Conservation (phyloP, 148 eudicot species). For the Rhododendron ferrugineum region DNA sequence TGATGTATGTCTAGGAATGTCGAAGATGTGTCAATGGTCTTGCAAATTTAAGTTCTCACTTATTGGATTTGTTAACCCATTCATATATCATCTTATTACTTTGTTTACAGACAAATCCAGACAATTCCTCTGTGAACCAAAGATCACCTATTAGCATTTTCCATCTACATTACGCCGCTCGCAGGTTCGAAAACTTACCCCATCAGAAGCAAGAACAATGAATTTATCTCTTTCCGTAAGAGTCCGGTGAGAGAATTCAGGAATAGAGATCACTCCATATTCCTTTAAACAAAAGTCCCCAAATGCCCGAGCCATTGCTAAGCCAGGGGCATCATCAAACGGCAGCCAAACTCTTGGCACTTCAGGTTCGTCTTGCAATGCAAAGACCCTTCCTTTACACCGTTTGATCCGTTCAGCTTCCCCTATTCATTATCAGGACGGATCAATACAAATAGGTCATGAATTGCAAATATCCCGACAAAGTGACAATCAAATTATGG, state of each 20-base stretch:
- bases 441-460: slow-evolving; percentile 5
- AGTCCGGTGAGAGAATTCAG: slow-evolving; percentile 70
- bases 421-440: slow-evolving; percentile 32
- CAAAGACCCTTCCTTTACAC: slow-evolving; percentile 94
- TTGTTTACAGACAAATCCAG: neutral
- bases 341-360: slow-evolving; percentile 98
- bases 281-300: slow-evolving; percentile 98
- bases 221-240: slow-evolving; percentile 83
- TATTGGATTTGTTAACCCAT: neutral
- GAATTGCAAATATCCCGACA: neutral
- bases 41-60: neutral
- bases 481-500: neutral
- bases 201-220: slow-evolving; percentile 94
- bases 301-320: slow-evolving; percentile 99
- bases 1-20: neutral
- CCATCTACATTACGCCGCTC: neutral
- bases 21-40: neutral
- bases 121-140: neutral
- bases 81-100: neutral
- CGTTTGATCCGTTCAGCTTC: slow-evolving; percentile 96
- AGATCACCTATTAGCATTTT: neutral
- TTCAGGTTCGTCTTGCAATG: slow-evolving; percentile 98
- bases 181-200: slow-evolving; percentile 50
- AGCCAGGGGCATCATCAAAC: slow-evolving; percentile 97
- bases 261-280: slow-evolving; percentile 91